Evolutionary conservation across 179 eudicot genomes (phyloP).

Genomic region (Corrigiola litoralis): DNA sequence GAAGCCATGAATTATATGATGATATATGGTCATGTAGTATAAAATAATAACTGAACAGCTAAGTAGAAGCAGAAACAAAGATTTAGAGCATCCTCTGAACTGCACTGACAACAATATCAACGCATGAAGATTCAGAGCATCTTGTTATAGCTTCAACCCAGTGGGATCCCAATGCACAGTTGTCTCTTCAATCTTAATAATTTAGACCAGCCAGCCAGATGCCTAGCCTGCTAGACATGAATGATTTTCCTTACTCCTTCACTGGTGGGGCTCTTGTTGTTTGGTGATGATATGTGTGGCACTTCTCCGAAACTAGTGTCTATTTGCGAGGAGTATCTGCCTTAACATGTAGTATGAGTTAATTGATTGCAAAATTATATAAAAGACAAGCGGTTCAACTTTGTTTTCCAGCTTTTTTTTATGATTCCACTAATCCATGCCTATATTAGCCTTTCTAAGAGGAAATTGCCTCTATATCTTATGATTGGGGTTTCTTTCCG

Average conservation of each 20-base stretch:
- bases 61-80: conserved; percentile 3
- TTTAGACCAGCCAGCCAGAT: conserved; percentile 18
- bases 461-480: too few species aligned
- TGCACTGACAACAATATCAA: conserved; percentile 1
- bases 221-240: conserved; percentile 11
- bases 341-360: too few species aligned
- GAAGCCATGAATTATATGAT: not conserved
- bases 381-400: too few species aligned
- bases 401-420: too few species aligned
- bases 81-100: not conserved
- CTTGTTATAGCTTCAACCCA: not conserved
- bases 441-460: too few species aligned
- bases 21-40: not conserved
- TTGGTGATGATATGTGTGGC: too few species aligned
- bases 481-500: too few species aligned
- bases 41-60: not conserved
- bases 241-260: conserved; percentile 8
- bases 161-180: conserved; percentile 14
- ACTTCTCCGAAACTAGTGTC: too few species aligned
- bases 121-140: conserved; percentile 15
- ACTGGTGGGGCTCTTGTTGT: not conserved
- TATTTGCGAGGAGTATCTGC: too few species aligned
- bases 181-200: conserved; percentile 12
- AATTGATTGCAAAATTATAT: too few species aligned
- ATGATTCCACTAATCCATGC: too few species aligned